Evolutionary conservation across 164 flowering plant species (phyloP).

Genomic region (Santalum album): DNA sequence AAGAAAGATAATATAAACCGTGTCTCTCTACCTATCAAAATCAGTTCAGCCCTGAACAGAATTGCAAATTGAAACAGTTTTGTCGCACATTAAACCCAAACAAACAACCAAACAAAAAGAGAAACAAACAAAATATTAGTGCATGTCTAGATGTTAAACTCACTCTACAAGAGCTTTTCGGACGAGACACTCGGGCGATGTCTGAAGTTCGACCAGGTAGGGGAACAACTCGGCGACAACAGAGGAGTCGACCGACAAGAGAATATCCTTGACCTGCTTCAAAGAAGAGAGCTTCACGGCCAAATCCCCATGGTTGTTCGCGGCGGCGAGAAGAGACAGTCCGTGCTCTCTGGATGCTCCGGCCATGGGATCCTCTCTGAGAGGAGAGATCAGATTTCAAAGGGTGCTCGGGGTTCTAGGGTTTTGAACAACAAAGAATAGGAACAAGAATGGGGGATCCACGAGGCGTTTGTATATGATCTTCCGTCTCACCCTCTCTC

Average conservation of each 20-base stretch:
- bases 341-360: constrained; percentile 54
- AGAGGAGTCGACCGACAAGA: constrained; percentile 40
- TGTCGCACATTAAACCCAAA: background rate
- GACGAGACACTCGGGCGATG: constrained; percentile 54
- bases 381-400: too few relatives aligned
- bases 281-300: constrained; percentile 83
- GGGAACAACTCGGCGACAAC: constrained; percentile 64
- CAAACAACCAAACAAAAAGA: too few relatives aligned
- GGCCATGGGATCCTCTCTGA: constrained; percentile 21
- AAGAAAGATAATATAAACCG: too few relatives aligned
- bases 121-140: background rate
- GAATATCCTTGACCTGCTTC: constrained; percentile 56
- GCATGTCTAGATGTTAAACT: constrained; percentile 26
- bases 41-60: too few relatives aligned
- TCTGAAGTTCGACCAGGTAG: constrained; percentile 56
- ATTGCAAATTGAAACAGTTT: too few relatives aligned
- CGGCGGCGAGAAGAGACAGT: constrained; percentile 67
- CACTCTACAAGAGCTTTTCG: constrained; percentile 62
- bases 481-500: too few relatives aligned
- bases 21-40: too few relatives aligned
- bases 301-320: constrained; percentile 79
- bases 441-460: too few relatives aligned
- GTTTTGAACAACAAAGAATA: too few relatives aligned
- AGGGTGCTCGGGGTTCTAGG: too few relatives aligned
- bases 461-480: too few relatives aligned